Conservation (phyloP, 192 early-diverging fungal genomes). For the Podila clonocystis region DNA sequence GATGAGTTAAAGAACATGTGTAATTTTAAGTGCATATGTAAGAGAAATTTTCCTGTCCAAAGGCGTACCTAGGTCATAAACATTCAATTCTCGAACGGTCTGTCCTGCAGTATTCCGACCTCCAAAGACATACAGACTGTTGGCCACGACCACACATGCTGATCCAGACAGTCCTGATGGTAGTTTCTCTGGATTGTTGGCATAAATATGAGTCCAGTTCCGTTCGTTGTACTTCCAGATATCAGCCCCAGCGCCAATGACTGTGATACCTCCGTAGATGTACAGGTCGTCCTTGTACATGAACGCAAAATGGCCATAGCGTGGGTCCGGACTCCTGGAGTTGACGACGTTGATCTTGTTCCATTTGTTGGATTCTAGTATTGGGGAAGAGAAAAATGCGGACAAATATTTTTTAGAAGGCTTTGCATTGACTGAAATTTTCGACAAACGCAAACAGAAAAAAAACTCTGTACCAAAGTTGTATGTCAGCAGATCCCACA, state of each 20-base stretch:
- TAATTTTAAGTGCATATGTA: not conserved
- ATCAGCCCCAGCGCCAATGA: slow-evolving; percentile 10
- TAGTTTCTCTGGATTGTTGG: slow-evolving; percentile 7
- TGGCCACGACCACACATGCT: slow-evolving; percentile 9
- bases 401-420: not conserved
- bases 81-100: slow-evolving; percentile 25
- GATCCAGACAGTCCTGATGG: slow-evolving; percentile 4
- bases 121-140: slow-evolving; percentile 25
- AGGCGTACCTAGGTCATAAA: slow-evolving; percentile 12
- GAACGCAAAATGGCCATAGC: slow-evolving; percentile 45
- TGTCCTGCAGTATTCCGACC: slow-evolving; percentile 9
- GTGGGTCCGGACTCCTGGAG: slow-evolving; percentile 7
- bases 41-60: not conserved
- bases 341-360: slow-evolving; percentile 5
- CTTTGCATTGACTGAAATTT: too few relatives aligned
- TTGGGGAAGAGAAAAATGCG: not conserved
- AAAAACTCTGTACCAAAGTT: slow-evolving; percentile 12
- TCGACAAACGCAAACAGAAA: not conserved
- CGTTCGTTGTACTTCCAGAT: slow-evolving; percentile 40
- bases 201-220: slow-evolving; percentile 6
- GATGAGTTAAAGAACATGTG: not conserved
- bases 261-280: slow-evolving; percentile 44
- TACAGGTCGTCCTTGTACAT: slow-evolving; percentile 32
- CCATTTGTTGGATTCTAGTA: slow-evolving; percentile 40
- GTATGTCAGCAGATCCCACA: slow-evolving; percentile 24